Conservation (phyloP, 1,139 yeast genomes). For the Diutina neorugosa region DNA sequence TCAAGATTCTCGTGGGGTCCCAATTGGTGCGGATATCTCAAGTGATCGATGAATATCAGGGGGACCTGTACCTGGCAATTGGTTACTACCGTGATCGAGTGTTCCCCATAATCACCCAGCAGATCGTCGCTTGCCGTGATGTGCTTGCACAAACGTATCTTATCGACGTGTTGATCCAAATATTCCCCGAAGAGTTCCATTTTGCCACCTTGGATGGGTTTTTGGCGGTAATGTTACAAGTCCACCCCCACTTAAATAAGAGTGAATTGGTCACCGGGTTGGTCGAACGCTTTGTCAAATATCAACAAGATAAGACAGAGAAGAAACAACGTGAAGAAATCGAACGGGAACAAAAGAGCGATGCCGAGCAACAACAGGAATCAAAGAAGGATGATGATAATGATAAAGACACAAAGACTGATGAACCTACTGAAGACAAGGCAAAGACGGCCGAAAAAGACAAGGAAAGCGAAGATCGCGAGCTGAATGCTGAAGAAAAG, state of each 20-base stretch:
- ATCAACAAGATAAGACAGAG: slow-evolving; percentile 26
- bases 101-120: slow-evolving; percentile 76
- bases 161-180: slow-evolving; percentile 82
- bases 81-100: slow-evolving; percentile 50
- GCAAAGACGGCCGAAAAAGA: too few relatives aligned
- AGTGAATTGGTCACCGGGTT: slow-evolving; percentile 47
- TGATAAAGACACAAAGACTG: slow-evolving; percentile 2
- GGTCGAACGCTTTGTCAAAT: slow-evolving; percentile 63
- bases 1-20: slow-evolving; percentile 86
- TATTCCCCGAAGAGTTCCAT: slow-evolving; percentile 90
- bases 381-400: slow-evolving; percentile 8
- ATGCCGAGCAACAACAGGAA: neutral
- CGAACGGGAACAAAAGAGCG: neutral
- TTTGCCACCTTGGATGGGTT: slow-evolving; percentile 58
- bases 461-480: too few relatives aligned
- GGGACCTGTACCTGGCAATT: slow-evolving; percentile 19
- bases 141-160: slow-evolving; percentile 85
- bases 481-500: neutral
- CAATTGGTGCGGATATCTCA: slow-evolving; percentile 85
- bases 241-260: slow-evolving; percentile 64
- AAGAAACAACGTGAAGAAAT: slow-evolving; percentile 5
- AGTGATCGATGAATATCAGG: slow-evolving; percentile 52
- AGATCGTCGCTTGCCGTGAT: slow-evolving; percentile 85
- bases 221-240: slow-evolving; percentile 47
- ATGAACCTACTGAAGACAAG: neutral